Evolutionary conservation across 768 basidiomycete genomes (phyloP), one percentile per base, ranked within the genome.

Genomic region (Gelatoporia subvermispora): DNA sequence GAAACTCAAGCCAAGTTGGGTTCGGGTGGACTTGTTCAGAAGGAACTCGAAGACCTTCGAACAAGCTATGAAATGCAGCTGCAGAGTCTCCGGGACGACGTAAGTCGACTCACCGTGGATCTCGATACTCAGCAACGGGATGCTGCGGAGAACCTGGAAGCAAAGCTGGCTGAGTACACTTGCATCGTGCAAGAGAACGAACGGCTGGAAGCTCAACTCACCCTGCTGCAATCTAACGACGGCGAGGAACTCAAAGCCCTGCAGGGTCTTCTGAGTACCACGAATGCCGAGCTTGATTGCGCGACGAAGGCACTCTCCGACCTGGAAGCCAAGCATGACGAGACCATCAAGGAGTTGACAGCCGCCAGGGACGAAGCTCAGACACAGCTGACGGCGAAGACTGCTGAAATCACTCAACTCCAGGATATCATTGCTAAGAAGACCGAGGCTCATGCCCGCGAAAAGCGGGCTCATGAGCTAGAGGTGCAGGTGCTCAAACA

Each of bases 391-490:
- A 28, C 53, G 9, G 40, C 43, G 5, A 45, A 48, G 15, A 35
- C 45, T n/a, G 41, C 51, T 21, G 58, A 72, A 36, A 66, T 78
- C 20, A 66, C 73, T 21, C 58, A 62, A 23, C 64, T 67, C 40
- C 65, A 64, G 22, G 61, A 79, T 37, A 41, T 43, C 1, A 51
- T 59, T 15, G 51, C 49, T 10, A 55, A 57, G 21, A 47, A 55
- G 49, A 54, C 42, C 38, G 53, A 50, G 8, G 49, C 52, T 10
- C 56, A 53, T 41, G 38, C 45, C 2, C 43, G 46, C 18, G 41
- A 51, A 9, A 48, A 51, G 47, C 54, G 57, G 24, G 34, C 43
- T 8, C 41, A 48, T 8, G 51, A 51, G 16, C 25, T 48, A 3
- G 60, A 59, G 45, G n/a, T 62, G 52, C 64, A 53, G 13, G 52